A percentile compares a stretch with the other conserved stretches of the same genome.
These are phyloP conservation scores for Cicer cuneatum DNA, from an alignment of 306 rosid species.

Conservation along the genomic window DNA sequence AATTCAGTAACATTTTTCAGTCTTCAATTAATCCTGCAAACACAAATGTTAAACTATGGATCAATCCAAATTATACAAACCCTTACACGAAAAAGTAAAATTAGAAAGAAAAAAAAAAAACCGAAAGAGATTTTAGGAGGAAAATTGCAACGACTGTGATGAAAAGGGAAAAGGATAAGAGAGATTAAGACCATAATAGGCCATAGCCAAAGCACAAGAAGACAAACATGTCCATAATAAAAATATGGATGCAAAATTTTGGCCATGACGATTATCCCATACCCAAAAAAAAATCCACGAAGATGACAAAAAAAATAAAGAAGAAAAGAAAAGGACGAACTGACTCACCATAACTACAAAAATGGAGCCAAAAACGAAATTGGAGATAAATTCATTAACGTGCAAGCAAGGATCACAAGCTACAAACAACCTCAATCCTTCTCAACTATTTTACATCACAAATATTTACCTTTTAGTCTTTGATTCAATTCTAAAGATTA, in stretches of 20 bases:
- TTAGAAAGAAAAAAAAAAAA: neutral
- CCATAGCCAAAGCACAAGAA: neutral
- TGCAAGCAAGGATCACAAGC: slow-evolving; percentile 58
- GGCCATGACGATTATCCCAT: slow-evolving; percentile 18
- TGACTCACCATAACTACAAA: slow-evolving; percentile 55
- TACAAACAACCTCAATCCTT: slow-evolving; percentile 52
- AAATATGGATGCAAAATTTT: slow-evolving; percentile 28
- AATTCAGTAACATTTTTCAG: neutral
- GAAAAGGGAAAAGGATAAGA: slow-evolving; percentile 15
- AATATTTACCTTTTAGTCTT: neutral
- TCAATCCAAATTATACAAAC: neutral
- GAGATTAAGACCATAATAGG: neutral
- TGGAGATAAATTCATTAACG: slow-evolving; percentile 64
- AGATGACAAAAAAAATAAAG: neutral
- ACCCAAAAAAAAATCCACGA: neutral
- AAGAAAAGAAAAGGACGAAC: slow-evolving; percentile 29
- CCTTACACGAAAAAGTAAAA: neutral
- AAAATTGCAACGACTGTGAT: slow-evolving; percentile 6
- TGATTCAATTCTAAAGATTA: no score
- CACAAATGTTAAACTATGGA: slow-evolving; percentile 30
- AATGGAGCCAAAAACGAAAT: slow-evolving; percentile 43
- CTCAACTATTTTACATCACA: slow-evolving; percentile 55
- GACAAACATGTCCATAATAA: slow-evolving; percentile 14
- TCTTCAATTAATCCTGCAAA: slow-evolving; percentile 49
- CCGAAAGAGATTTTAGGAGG: neutral